These are phyloP conservation scores for Pelargonium cotyledonis DNA, from an alignment of 441 rosid species.

Conservation along the genomic window DNA sequence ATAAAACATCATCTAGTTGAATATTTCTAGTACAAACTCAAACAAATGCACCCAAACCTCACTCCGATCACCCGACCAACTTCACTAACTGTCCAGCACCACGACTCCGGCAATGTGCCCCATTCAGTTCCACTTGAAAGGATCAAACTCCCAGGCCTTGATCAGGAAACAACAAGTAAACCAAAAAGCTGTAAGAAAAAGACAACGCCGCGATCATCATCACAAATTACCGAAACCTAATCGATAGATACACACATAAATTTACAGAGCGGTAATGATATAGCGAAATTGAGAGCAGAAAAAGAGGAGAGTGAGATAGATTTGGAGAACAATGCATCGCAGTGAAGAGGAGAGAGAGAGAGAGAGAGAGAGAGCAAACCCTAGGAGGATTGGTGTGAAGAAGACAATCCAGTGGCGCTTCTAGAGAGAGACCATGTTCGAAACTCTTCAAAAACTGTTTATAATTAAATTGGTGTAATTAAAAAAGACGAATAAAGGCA, in stretches of 20 bases:
- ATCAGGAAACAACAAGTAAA: not conserved
- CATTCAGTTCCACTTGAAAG: not conserved
- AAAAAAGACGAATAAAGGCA: not conserved
- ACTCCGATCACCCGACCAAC: not conserved
- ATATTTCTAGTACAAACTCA: no score
- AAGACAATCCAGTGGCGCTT: constrained; percentile 6
- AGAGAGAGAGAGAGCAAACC: not conserved
- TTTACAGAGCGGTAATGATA: not conserved
- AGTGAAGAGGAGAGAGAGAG: not conserved
- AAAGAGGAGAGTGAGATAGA: not conserved
- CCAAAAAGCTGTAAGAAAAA: constrained; percentile 1
- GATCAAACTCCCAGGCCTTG: not conserved
- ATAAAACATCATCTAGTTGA: no score
- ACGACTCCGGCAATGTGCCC: not conserved
- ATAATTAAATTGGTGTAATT: no score
- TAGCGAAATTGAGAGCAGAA: not conserved
- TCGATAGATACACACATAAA: not conserved
- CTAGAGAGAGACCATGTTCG: constrained; percentile 4
- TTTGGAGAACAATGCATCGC: constrained; percentile 1
- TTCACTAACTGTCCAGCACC: constrained; percentile 2
- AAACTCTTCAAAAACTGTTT: not conserved
- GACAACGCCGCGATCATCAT: not conserved
- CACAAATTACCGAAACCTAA: not conserved
- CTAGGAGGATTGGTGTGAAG: not conserved
- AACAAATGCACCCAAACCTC: not conserved